Evolutionary conservation across 2,329 filamentous ascomycete species (phyloP).

Genomic region (Calonectria fujianensis): DNA sequence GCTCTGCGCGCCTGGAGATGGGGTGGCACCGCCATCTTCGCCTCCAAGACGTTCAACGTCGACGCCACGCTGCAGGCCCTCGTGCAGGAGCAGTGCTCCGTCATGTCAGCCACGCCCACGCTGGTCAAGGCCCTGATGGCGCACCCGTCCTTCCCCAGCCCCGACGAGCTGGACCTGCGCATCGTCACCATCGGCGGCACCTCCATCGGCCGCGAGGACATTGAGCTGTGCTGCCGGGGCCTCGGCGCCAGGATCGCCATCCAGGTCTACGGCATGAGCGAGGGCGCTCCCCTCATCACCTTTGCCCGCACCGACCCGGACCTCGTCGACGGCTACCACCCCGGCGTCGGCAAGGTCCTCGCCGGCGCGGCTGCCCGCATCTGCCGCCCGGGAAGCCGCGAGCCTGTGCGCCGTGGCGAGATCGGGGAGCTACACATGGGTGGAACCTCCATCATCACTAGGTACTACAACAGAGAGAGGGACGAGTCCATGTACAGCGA

Average conservation of each 20-base stretch:
- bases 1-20: slow-evolving; percentile 61
- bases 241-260: slow-evolving; percentile 58
- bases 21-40: slow-evolving; percentile 60
- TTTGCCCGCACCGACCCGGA: slow-evolving; percentile 59
- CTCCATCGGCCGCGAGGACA: slow-evolving; percentile 56
- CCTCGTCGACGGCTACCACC: slow-evolving; percentile 58
- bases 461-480: slow-evolving; percentile 57
- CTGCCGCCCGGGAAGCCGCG: slow-evolving; percentile 57
- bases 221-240: slow-evolving; percentile 56
- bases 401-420: slow-evolving; percentile 56
- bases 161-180: slow-evolving; percentile 55
- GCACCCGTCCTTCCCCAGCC: slow-evolving; percentile 55
- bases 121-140: slow-evolving; percentile 58
- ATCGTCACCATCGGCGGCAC: slow-evolving; percentile 61
- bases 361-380: slow-evolving; percentile 63
- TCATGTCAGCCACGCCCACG: slow-evolving; percentile 65
- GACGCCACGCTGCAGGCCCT: slow-evolving; percentile 58
- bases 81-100: slow-evolving; percentile 58
- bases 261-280: slow-evolving; percentile 68
- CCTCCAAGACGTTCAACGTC: slow-evolving; percentile 59
- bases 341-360: slow-evolving; percentile 64
- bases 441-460: slow-evolving; percentile 59
- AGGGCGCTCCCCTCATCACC: slow-evolving; percentile 65
- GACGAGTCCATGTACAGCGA: slow-evolving; percentile 61
- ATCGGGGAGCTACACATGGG: slow-evolving; percentile 65